Evolutionary conservation across 768 basidiomycete genomes (phyloP).

Genomic region (Mycena sanguinolenta): DNA sequence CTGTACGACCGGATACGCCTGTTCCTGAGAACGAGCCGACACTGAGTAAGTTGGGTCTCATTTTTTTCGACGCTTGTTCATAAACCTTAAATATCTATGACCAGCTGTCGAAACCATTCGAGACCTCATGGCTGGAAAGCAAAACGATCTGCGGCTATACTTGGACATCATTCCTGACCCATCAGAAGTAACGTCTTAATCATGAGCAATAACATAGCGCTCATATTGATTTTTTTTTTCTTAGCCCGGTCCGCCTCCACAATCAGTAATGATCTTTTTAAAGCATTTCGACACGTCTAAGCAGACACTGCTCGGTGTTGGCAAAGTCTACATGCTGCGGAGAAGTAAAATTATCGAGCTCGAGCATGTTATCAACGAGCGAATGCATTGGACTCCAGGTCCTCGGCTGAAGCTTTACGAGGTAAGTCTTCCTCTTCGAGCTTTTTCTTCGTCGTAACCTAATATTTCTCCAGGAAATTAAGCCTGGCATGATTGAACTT

Average conservation of each 20-base stretch:
- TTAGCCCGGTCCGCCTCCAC: constrained; percentile 80
- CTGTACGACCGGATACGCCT: constrained; percentile 95
- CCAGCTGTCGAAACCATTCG: constrained; percentile 96
- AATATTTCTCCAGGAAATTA: constrained; percentile 83
- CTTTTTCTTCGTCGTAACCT: not conserved
- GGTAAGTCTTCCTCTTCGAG: constrained; percentile 56
- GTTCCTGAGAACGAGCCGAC: constrained; percentile 95
- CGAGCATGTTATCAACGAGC: constrained; percentile 88
- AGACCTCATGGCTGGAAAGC: constrained; percentile 97
- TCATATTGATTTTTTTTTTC: not conserved
- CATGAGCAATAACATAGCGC: constrained; percentile 29
- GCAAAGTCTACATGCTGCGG: constrained; percentile 90
- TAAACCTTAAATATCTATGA: constrained; percentile 26
- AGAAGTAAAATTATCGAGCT: constrained; percentile 92
- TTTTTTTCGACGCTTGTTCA: not conserved
- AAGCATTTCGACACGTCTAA: constrained; percentile 98
- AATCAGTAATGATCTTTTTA: constrained; percentile 97
- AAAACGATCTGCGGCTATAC: constrained; percentile 94
- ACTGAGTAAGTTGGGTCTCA: constrained; percentile 78
- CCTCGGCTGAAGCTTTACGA: constrained; percentile 96
- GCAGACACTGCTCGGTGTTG: constrained; percentile 87
- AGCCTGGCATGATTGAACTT: constrained; percentile 98
- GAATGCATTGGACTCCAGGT: constrained; percentile 94
- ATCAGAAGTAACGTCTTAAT: constrained; percentile 66
- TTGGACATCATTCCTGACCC: constrained; percentile 91